Conservation (phyloP, 805 yeast genomes). For the Kazachstania viticola region DNA sequence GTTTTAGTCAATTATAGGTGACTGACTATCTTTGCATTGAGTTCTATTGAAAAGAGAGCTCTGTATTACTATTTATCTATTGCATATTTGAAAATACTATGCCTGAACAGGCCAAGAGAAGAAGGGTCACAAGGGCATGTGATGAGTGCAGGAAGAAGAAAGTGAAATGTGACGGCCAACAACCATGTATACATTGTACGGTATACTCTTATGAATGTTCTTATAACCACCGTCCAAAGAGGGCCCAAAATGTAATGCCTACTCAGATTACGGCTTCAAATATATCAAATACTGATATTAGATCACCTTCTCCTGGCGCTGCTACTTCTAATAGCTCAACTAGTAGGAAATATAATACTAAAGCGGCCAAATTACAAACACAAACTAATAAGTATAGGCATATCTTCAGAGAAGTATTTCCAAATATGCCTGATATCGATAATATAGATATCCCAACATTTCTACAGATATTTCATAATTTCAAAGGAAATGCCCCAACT, state of each 20-base stretch:
- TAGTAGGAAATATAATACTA: slow-evolving; percentile 6
- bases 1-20: too few relatives aligned
- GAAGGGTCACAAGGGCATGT: slow-evolving; percentile 36
- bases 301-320: not conserved
- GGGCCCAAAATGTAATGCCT: slow-evolving; percentile 2
- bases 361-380: slow-evolving; percentile 9
- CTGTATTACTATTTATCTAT: too few relatives aligned
- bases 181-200: slow-evolving; percentile 79
- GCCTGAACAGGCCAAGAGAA: slow-evolving; percentile 18
- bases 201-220: slow-evolving; percentile 80
- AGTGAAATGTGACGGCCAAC: slow-evolving; percentile 76
- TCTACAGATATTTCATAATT: slow-evolving; percentile 14
- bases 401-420: slow-evolving; percentile 16
- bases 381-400: slow-evolving; percentile 14
- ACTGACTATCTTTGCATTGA: too few relatives aligned
- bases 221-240: slow-evolving; percentile 60
- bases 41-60: too few relatives aligned
- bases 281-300: not conserved
- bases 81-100: too few relatives aligned
- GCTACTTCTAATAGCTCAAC: not conserved
- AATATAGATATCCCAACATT: slow-evolving; percentile 19
- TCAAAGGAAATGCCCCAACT: slow-evolving; percentile 5
- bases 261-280: not conserved
- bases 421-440: slow-evolving; percentile 19
- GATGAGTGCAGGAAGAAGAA: slow-evolving; percentile 52